Percentiles rank a stretch among this genome's conserved stretches.
phyloP scores from a whole-genome alignment of 2,329 filamentous ascomycete species.

The Penicillium sp. region DNA sequence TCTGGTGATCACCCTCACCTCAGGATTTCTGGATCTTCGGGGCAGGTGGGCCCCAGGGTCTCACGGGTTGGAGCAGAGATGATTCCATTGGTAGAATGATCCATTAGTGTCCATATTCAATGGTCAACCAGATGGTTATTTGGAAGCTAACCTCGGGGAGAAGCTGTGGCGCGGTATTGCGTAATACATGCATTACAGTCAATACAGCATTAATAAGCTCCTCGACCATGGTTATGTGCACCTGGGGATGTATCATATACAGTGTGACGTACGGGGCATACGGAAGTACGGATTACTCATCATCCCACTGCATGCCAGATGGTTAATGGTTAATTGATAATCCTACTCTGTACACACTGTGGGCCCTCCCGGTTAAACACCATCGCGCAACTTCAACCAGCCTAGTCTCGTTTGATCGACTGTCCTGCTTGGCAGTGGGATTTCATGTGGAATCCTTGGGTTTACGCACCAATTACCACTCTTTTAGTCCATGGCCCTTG shows the following conservation, averaged over 20 bases:
- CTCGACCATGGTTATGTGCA: too few species aligned
- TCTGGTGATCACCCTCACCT: neutral
- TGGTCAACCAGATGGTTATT: too few species aligned
- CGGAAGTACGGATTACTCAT: neutral
- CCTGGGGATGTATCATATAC: too few species aligned
- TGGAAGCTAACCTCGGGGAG: neutral
- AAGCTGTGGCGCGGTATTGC: neutral
- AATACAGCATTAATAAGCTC: too few species aligned
- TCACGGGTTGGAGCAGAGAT: neutral
- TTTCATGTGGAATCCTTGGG: neutral
- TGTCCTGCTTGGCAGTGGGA: neutral
- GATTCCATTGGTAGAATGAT: too few species aligned
- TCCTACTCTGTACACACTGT: too few species aligned
- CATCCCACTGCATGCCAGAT: too few species aligned
- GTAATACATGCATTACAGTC: neutral
- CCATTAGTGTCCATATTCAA: too few species aligned
- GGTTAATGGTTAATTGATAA: too few species aligned
- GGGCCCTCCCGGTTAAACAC: neutral
- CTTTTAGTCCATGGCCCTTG: neutral
- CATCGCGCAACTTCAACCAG: neutral
- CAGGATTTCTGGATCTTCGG: neutral
- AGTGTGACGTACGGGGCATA: neutral
- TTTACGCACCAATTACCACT: slow-evolving; percentile 2
- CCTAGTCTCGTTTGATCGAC: neutral
- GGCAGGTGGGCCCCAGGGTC: slow-evolving; percentile 3